Evolutionary conservation across 2,329 filamentous ascomycete species (phyloP), one percentile per base, ranked within the genome.

Genomic region (Ophiostoma quercus): DNA sequence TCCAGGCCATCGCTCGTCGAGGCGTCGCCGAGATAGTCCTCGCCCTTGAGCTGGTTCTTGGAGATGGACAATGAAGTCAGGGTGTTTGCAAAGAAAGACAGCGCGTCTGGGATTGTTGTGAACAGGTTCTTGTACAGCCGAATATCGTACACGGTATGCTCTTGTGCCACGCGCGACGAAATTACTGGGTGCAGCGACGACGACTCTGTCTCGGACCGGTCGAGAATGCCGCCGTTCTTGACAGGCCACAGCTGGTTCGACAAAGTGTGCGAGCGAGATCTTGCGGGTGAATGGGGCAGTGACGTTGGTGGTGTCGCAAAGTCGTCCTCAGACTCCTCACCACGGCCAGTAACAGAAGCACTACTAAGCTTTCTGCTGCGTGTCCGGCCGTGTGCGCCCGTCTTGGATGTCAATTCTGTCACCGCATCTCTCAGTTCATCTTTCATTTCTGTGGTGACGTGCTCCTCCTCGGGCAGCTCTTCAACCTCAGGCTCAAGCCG

Each of bases 101-200:
- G 82, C 0, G 90, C 87, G 34, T 84, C 82, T 0, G 94, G 94
- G 2, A 97, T 85, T 4, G 80, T 79, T 0, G 86, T 85, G 69
- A 97, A 86, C 1, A 87, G 82, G 77, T 97, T 98, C 76, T 92
- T 88, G 69, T 94, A 89, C 54, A 97, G 82, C 72, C 90, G 87
- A 1, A 95, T 78, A 63, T 87, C 83, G 54, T 77, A 83, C 70
- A 84, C 82, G 60, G 77, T 83, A 76, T 84, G 86, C 71, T 75
- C 82, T 3, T 81, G 80, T 1, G 86, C 85, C 34, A 87, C 79
- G 76, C 80, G 84, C 70, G 84, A 88, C 76, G 80, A 86, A 22
- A 84, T 80, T 1, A 86, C 83, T 0, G 86, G 84, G 69, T 88
- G 84, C 32, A 90, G 80, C 6, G 85, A 85, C 7, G 86, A 84